Evolutionary conservation across 2,329 filamentous ascomycete genomes (phyloP).

Genomic region (Penicillium polonicum): DNA sequence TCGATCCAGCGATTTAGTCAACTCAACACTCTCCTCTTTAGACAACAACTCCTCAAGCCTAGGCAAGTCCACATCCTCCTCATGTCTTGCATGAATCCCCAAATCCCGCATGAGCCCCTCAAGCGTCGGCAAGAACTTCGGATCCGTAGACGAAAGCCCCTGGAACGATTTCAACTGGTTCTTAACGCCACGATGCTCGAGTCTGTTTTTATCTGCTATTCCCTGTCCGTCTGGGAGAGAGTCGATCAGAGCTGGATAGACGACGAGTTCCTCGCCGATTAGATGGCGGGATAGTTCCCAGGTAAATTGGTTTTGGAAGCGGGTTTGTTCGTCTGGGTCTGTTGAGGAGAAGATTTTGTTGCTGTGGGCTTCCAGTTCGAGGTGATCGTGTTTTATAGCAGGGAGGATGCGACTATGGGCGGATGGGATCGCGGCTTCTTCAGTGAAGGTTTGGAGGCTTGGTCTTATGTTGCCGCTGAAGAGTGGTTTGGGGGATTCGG

Average conservation of each 20-base stretch:
- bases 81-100: constrained; percentile 50
- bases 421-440: constrained; percentile 5
- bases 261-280: constrained; percentile 53
- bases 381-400: constrained; percentile 45
- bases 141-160: constrained; percentile 40
- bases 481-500: background rate
- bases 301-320: constrained; percentile 53
- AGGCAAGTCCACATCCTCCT: constrained; percentile 52
- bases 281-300: constrained; percentile 56
- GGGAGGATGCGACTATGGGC: constrained; percentile 31
- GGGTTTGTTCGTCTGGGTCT: constrained; percentile 46
- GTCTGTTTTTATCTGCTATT: constrained; percentile 51
- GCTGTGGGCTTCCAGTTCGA: constrained; percentile 44
- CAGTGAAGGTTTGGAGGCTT: constrained; percentile 14
- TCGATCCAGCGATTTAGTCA: constrained; percentile 48
- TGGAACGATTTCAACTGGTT: constrained; percentile 53
- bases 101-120: constrained; percentile 46
- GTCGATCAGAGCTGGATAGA: constrained; percentile 56
- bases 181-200: constrained; percentile 55
- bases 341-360: constrained; percentile 43
- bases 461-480: constrained; percentile 7
- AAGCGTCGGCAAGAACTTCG: constrained; percentile 47
- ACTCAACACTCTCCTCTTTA: constrained; percentile 33
- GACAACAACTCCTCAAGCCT: constrained; percentile 47
- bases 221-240: constrained; percentile 46